Base-by-base conservation (phyloP, 2,329 filamentous ascomycete genomes). In the Colletotrichum zoysiae region DNA sequence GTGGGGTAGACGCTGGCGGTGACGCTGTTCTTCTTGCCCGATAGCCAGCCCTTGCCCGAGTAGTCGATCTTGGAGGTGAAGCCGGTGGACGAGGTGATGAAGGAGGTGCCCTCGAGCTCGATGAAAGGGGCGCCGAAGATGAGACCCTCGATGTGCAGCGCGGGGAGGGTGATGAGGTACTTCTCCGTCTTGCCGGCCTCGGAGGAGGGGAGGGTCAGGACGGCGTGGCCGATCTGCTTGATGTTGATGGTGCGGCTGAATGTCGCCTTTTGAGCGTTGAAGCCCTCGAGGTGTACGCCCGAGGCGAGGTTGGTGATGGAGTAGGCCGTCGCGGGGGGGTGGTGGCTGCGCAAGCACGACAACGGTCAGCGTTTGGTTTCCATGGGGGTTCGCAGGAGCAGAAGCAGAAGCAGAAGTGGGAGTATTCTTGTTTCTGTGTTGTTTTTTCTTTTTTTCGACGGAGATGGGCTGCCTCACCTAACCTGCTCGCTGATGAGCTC, bases 191-290 rank as follows among this genome's bases (percentile, higher is more conserved):
- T 81, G 70, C 80, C 76, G 71, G 77, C 76, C 55, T 76, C 76
- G 35, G 82, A 82, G 40, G 84, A 77, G 14, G 93, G 92, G 71
- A 98, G 84, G 61, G 93, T 93, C 74, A 95, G 87, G 44, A 97
- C 85, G 51, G 95, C 95, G 79, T 98, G 95, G 46, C 95, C 95
- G 76, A 97, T 92, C 84, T 97, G 94, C 87, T 97, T 97, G 79
- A 99, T 92, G 78, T 95, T 93, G 81, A 98, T 98, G 56, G 95
- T 97, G 76, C 92, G 92, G 74, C 93, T 93, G 83, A 99, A 98
- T 20, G 94, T 97, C 5, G 95, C 95, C 82, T 97, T 98, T 80
- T 98, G 96, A 20, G 93, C 95, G 78, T 98, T 98, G 85, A 97
- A 98, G 65, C 95, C 95, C 84, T 92, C 86, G n/a, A 92, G 84